Percentiles rank a stretch among this genome's conserved stretches.
Evolutionary conservation across 768 basidiomycete genomes (phyloP).

Genomic region (Leucocoprinus birnbaumii): DNA sequence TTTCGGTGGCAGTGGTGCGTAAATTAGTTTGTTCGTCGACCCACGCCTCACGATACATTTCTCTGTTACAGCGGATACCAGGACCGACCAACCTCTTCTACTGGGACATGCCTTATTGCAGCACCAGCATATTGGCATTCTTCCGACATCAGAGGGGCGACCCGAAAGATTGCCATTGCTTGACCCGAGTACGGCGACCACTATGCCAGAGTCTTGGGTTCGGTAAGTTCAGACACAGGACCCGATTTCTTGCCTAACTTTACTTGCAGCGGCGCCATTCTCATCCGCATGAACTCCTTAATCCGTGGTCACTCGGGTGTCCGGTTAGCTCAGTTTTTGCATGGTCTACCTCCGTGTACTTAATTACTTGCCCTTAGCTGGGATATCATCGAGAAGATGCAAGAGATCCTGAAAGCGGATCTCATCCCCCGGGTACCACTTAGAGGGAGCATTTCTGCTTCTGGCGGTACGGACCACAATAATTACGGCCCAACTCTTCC

Average conservation of each 20-base stretch:
- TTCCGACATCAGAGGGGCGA: slow-evolving; percentile 49
- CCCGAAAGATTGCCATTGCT: slow-evolving; percentile 57
- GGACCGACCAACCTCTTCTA: slow-evolving; percentile 60
- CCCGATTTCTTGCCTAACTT: slow-evolving; percentile 17
- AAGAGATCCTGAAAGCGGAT: slow-evolving; percentile 56
- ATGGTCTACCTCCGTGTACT: neutral
- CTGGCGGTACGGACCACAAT: slow-evolving; percentile 50
- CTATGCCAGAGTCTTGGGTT: slow-evolving; percentile 88
- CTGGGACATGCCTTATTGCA: slow-evolving; percentile 69
- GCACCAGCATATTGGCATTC: slow-evolving; percentile 69
- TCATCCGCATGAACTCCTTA: slow-evolving; percentile 79
- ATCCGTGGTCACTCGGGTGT: slow-evolving; percentile 81
- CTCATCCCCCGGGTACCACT: slow-evolving; percentile 78
- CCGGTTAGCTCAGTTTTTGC: slow-evolving; percentile 29
- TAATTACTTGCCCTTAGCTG: slow-evolving; percentile 33
- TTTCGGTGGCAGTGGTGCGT: slow-evolving; percentile 68
- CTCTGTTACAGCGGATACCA: slow-evolving; percentile 62
- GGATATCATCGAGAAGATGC: slow-evolving; percentile 73
- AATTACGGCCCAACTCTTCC: neutral
- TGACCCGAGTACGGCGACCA: slow-evolving; percentile 62
- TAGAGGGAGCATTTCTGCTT: slow-evolving; percentile 75
- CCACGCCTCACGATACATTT: neutral
- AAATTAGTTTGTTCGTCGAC: slow-evolving; percentile 1
- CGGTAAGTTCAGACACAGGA: slow-evolving; percentile 38
- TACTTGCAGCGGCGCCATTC: slow-evolving; percentile 59